Evolutionary conservation across 2,329 filamentous ascomycete species (phyloP).

Genomic region (Diaporthe nobilis): DNA sequence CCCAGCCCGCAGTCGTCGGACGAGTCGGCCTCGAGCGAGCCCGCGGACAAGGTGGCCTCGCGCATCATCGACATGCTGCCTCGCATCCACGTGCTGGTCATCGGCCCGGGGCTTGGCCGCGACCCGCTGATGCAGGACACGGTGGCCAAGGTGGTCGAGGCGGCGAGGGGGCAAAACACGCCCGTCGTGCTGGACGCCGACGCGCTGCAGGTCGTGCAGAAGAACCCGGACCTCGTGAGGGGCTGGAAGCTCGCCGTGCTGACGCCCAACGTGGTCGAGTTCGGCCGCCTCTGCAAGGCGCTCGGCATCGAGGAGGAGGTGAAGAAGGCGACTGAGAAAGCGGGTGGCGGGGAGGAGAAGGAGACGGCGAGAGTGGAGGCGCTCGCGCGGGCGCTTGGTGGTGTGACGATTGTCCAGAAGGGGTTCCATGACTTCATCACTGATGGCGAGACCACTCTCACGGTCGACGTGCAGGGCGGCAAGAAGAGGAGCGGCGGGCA

Average conservation of each 20-base stretch:
- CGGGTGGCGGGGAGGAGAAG: constrained; percentile 48
- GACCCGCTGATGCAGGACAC: constrained; percentile 93
- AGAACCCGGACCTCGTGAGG: constrained; percentile 80
- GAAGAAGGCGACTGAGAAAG: constrained; percentile 51
- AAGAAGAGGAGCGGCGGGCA: constrained; percentile 93
- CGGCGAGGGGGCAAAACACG: constrained; percentile 79
- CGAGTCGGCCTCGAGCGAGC: constrained; percentile 60
- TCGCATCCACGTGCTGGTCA: constrained; percentile 91
- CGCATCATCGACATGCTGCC: constrained; percentile 84
- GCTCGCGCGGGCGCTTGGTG: constrained; percentile 82
- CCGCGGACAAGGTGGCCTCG: constrained; percentile 72
- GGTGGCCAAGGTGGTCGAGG: constrained; percentile 82
- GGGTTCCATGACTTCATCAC: constrained; percentile 86
- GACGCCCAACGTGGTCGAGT: constrained; percentile 96
- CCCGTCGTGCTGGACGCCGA: constrained; percentile 95
- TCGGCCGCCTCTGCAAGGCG: constrained; percentile 83
- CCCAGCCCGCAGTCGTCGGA: constrained; percentile 60
- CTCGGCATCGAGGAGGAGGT: constrained; percentile 75
- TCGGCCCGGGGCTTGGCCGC: constrained; percentile 92
- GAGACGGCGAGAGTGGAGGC: constrained; percentile 69
- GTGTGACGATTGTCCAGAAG: constrained; percentile 94
- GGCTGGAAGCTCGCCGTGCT: constrained; percentile 89
- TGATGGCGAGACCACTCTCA: constrained; percentile 81
- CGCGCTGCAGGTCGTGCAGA: constrained; percentile 83
- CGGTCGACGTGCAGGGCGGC: constrained; percentile 84